phyloP scores from a whole-genome alignment of 1,139 yeast species.

The Scheffersomyces quercinus region DNA sequence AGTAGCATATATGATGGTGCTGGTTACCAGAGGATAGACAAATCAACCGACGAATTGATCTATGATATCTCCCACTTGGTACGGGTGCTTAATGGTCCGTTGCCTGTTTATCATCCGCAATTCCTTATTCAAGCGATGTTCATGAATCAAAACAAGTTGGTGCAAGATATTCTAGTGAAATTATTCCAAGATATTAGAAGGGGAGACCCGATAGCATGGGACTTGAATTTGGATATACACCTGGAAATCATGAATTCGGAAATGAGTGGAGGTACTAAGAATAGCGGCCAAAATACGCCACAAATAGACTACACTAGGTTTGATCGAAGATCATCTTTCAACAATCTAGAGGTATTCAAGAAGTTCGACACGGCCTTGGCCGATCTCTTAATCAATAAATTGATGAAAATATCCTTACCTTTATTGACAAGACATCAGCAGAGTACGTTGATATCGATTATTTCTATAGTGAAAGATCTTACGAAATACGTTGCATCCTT shows the following conservation, averaged over 20 bases:
- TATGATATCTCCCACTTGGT: conserved; percentile 56
- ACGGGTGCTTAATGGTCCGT: conserved; percentile 79
- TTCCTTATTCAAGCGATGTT: conserved; percentile 75
- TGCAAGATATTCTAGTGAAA: conserved; percentile 55
- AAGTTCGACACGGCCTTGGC: conserved; percentile 48
- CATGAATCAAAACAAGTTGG: conserved; percentile 58
- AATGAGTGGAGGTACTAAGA: conserved; percentile 1
- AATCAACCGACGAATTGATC: conserved; percentile 10
- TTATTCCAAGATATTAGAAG: conserved; percentile 53
- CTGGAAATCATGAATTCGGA: conserved; percentile 13
- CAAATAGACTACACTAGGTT: conserved; percentile 1
- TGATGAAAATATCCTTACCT: conserved; percentile 70
- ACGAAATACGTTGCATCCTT: conserved; percentile 48
- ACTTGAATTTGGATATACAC: conserved; percentile 31
- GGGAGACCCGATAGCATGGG: conserved; percentile 36
- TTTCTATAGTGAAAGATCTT: conserved; percentile 62
- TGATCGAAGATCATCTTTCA: not conserved
- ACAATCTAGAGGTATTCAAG: conserved; percentile 29
- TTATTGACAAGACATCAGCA: conserved; percentile 90
- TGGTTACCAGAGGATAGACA: conserved; percentile 9
- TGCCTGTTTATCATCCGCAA: conserved; percentile 93
- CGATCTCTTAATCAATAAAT: conserved; percentile 54
- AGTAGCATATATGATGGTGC: conserved; percentile 37
- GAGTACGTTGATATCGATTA: conserved; percentile 70
- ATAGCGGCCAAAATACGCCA: conserved; percentile 6